These are phyloP conservation scores for Phytophthora colocasiae DNA, from an alignment of 352 stramenopile genomes.

Conservation along the genomic window DNA sequence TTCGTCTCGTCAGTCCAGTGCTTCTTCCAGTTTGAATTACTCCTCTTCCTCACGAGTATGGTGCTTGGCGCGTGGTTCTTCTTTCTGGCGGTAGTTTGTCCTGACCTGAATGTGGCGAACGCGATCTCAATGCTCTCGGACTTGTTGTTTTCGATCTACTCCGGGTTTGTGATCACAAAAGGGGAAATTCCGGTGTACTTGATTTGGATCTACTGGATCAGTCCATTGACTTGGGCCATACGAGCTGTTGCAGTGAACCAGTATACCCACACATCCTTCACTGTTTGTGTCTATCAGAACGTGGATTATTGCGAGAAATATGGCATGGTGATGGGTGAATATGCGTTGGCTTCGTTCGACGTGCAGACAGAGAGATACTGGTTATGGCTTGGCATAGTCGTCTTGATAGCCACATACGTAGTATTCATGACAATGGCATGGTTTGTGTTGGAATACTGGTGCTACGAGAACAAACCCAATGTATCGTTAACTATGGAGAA, in stretches of 20 bases:
- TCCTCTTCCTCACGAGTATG: constrained; percentile 65
- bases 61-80: constrained; percentile 73
- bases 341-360: constrained; percentile 55
- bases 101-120: constrained; percentile 60
- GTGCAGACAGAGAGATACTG: constrained; percentile 52
- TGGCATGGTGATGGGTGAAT: constrained; percentile 40
- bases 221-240: constrained; percentile 71
- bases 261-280: constrained; percentile 49
- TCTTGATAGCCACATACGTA: constrained; percentile 32
- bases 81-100: constrained; percentile 49
- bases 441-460: constrained; percentile 51
- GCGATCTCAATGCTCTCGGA: constrained; percentile 51
- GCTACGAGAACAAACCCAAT: constrained; percentile 34
- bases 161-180: constrained; percentile 66
- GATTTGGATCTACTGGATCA: constrained; percentile 81
- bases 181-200: constrained; percentile 63
- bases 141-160: constrained; percentile 71
- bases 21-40: constrained; percentile 55
- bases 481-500: neutral
- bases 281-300: constrained; percentile 46
- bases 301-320: constrained; percentile 57
- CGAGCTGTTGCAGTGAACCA: constrained; percentile 64
- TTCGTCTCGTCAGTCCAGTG: constrained; percentile 48
- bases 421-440: constrained; percentile 27
- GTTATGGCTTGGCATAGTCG: constrained; percentile 55